These are phyloP conservation scores for Mallotus repandus DNA, from an alignment of 441 rosid species.

Conservation along the genomic window DNA sequence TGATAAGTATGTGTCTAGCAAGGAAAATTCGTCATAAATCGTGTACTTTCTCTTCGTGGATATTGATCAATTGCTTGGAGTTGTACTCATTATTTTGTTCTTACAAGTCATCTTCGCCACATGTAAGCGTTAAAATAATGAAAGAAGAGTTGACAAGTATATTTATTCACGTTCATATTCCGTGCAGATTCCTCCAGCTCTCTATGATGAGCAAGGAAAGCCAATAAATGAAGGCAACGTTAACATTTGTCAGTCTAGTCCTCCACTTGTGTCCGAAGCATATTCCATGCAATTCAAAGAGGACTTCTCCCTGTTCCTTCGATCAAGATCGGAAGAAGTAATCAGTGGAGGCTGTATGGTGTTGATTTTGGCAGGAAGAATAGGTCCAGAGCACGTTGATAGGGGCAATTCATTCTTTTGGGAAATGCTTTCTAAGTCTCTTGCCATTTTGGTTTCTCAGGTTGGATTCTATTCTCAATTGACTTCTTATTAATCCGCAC, in stretches of 20 bases:
- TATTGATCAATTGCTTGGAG: too few relatives aligned
- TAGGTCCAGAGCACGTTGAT: constrained; percentile 57
- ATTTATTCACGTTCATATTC: too few relatives aligned
- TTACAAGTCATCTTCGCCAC: too few relatives aligned
- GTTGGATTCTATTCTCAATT: constrained; percentile 24
- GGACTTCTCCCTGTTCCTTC: constrained; percentile 67
- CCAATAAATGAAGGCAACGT: constrained; percentile 66
- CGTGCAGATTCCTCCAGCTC: constrained; percentile 57
- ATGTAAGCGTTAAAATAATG: too few relatives aligned
- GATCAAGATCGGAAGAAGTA: constrained; percentile 55
- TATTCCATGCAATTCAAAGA: constrained; percentile 64
- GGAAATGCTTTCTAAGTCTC: constrained; percentile 64
- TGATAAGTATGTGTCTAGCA: too few relatives aligned
- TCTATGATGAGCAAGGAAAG: constrained; percentile 63
- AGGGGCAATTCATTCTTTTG: constrained; percentile 87
- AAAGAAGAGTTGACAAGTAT: too few relatives aligned
- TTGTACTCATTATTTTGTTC: too few relatives aligned
- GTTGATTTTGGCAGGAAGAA: constrained; percentile 63
- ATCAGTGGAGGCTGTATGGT: constrained; percentile 61
- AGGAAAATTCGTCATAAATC: too few relatives aligned
- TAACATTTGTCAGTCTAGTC: constrained; percentile 60
- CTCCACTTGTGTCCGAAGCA: constrained; percentile 58
- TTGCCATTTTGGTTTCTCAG: constrained; percentile 51
- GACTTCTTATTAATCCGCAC: not conserved
- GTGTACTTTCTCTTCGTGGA: too few relatives aligned